phyloP scores from a whole-genome alignment of 2,329 filamentous ascomycete species.

The Orbilia quercus region DNA sequence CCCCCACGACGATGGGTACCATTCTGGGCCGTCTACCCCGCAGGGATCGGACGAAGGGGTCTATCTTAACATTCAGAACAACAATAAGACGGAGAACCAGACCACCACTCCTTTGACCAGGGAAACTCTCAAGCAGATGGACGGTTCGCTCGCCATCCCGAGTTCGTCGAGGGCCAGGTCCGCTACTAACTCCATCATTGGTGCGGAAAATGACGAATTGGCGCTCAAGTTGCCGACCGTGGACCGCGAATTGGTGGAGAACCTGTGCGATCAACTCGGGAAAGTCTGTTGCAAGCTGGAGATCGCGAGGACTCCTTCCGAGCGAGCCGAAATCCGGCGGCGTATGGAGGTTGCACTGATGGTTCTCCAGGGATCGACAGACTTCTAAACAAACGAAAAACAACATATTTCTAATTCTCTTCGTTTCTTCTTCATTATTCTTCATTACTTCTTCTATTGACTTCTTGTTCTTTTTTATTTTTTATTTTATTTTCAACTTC shows the following conservation, averaged over 20 bases:
- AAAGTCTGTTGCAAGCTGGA: constrained; percentile 55
- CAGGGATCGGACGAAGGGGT: constrained; percentile 48
- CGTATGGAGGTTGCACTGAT: constrained; percentile 55
- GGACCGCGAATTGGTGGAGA: constrained; percentile 54
- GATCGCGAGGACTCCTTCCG: constrained; percentile 26
- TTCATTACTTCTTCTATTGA: constrained; percentile 25
- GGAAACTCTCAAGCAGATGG: constrained; percentile 41
- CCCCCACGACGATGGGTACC: constrained; percentile 50
- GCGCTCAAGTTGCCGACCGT: constrained; percentile 45
- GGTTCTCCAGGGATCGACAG: constrained; percentile 52
- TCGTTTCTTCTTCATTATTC: constrained; percentile 39
- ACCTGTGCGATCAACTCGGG: constrained; percentile 53
- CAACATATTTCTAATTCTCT: too few relatives aligned
- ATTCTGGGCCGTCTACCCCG: constrained; percentile 53
- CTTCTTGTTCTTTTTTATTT: constrained; percentile 43
- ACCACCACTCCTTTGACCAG: constrained; percentile 40
- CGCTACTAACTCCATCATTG: constrained; percentile 54
- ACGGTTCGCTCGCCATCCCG: constrained; percentile 34
- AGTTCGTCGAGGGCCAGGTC: constrained; percentile 40
- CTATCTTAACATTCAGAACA: constrained; percentile 21
- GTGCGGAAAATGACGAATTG: constrained; percentile 50
- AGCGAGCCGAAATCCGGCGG: constrained; percentile 47
- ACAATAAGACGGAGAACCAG: constrained; percentile 8
- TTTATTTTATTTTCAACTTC: constrained; percentile 49
- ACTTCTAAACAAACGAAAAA: constrained; percentile 34